Evolutionary conservation across 495 filamentous ascomycete genomes (phyloP).

Genomic region (Parmelia sp.): DNA sequence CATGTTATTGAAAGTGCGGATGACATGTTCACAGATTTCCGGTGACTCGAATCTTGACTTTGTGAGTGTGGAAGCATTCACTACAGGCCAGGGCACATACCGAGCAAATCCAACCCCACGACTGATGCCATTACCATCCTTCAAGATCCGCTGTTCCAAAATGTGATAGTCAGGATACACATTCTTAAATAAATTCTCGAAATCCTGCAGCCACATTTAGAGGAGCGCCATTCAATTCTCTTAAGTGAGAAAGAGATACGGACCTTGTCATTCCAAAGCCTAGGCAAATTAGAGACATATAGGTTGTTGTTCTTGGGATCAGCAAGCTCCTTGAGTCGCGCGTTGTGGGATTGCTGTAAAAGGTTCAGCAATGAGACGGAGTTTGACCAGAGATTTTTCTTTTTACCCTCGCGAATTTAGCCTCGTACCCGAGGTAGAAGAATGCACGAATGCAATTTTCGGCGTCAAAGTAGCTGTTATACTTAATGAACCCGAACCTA

Average conservation of each 20-base stretch:
- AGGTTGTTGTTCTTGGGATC: conserved; percentile 86
- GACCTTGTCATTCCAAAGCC: conserved; percentile 81
- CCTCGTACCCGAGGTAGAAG: conserved; percentile 87
- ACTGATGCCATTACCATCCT: conserved; percentile 80
- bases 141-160: conserved; percentile 85
- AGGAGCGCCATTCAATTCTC: not conserved
- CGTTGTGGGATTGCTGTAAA: conserved; percentile 84
- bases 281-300: conserved; percentile 93
- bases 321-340: conserved; percentile 84
- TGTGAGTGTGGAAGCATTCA: conserved; percentile 8
- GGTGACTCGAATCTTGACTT: conserved; percentile 70
- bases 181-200: conserved; percentile 19
- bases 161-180: conserved; percentile 61
- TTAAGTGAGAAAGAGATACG: conserved; percentile 27
- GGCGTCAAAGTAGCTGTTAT: conserved; percentile 75
- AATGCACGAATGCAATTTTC: conserved; percentile 97
- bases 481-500: conserved; percentile 96
- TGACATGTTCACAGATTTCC: conserved; percentile 78
- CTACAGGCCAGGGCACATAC: conserved; percentile 40
- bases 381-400: not conserved
- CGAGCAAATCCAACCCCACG: conserved; percentile 96
- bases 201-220: conserved; percentile 12
- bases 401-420: conserved; percentile 82
- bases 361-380: conserved; percentile 20
- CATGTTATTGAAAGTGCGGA: conserved; percentile 74